These are phyloP conservation scores for Litchi chinensis DNA, from an alignment of 345 rosid species.

Conservation along the genomic window DNA sequence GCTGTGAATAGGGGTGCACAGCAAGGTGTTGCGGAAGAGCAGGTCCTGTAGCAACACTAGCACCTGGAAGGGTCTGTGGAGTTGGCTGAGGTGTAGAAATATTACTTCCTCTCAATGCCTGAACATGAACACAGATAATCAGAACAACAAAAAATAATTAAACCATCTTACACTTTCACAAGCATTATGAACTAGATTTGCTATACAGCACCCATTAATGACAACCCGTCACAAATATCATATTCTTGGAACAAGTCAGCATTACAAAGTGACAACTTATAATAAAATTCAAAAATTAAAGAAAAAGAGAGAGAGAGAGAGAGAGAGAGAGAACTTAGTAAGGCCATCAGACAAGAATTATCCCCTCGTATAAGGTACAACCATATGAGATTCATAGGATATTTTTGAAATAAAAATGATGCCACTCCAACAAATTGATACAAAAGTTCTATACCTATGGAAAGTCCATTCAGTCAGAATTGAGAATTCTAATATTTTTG, in stretches of 20 bases:
- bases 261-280: neutral
- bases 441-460: neutral
- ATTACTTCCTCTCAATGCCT: conserved; percentile 68
- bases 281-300: too few species aligned
- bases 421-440: neutral
- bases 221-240: neutral
- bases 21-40: conserved; percentile 84
- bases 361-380: neutral
- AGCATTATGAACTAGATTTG: neutral
- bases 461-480: neutral
- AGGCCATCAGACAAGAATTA: neutral
- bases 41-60: conserved; percentile 72
- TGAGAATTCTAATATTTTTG: neutral
- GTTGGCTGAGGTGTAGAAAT: conserved; percentile 72
- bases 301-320: too few species aligned
- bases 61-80: conserved; percentile 60
- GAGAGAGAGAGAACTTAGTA: neutral
- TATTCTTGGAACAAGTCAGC: neutral
- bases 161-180: neutral
- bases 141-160: conserved; percentile 9
- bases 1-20: conserved; percentile 91
- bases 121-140: conserved; percentile 21
- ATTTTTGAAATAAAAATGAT: neutral
- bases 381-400: neutral
- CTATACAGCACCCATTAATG: neutral